Evolutionary conservation across 2,329 filamentous ascomycete genomes (phyloP), one percentile per base, ranked within the genome.

Genomic region (Diaporthe eres): DNA sequence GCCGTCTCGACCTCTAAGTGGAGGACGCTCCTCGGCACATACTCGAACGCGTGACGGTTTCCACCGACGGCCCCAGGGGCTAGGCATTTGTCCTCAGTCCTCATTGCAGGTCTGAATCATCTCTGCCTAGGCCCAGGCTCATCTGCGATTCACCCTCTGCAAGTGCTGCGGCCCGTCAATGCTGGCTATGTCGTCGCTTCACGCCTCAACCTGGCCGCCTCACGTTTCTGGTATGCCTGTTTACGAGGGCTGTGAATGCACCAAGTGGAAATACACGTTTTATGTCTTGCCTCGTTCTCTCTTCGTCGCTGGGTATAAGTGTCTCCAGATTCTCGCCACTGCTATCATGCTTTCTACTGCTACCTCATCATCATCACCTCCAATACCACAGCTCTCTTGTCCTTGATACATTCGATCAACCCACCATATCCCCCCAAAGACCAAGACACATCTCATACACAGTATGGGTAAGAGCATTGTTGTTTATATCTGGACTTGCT

Each of bases 81-180:
- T 49, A 51, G 37, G 34, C 71, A 51, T 34, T 65, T 17, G 42
- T 31, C 15, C 19, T 51, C 44, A 73, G 34, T 53, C 7, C 57
- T 65, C 47, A 22, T 34, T 28, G 34, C 44, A 53, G 19, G 5
- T 57, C 47, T 73, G 71, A 65, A 15, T 73, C 39, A 60, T 42
- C 55, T 55, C 71, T 73, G 58, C 71, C 71, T 73, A 19, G 58
- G 6, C 47, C 34, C 37, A 55, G 65, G 65, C 65, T 70, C 37
- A 55, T 55, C 25, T 53, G 58, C 37, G n/a, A 51, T 49, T 15
- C 42, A 53, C 44, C 44, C 37, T 61, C 42, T 28, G 42, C 51
- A 19, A 60, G 44, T 63, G 57, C 57, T 72, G 71, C 57, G 58
- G 68, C 19, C 68, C 6, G 61, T 49, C 61, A 25, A 49, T 31